phyloP scores from a whole-genome alignment of 192 early-diverging fungal species.

The Gorgonomyces haynaldii region DNA sequence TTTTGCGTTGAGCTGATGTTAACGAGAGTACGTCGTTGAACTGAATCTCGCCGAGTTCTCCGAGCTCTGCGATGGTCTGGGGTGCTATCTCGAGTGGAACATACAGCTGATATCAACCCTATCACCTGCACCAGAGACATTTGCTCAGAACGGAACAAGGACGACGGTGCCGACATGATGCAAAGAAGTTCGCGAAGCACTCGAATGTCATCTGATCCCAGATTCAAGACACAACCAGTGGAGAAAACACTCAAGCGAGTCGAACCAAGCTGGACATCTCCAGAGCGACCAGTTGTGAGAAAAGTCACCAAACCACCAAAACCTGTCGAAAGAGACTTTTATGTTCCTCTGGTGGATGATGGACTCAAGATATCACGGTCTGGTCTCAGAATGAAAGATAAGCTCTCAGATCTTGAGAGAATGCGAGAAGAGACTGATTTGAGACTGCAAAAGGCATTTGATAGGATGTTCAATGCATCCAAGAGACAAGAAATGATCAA shows the following conservation, averaged over 20 bases:
- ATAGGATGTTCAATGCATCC: not conserved
- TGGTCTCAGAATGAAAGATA: not conserved
- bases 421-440: slow-evolving; percentile 9
- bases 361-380: slow-evolving; percentile 1
- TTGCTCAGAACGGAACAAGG: slow-evolving; percentile 89
- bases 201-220: not conserved
- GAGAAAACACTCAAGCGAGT: not conserved
- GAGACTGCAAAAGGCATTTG: slow-evolving; percentile 1
- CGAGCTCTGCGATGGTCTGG: slow-evolving; percentile 83
- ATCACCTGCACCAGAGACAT: slow-evolving; percentile 83
- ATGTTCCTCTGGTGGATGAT: not conserved
- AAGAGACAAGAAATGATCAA: not conserved
- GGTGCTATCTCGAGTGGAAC: slow-evolving; percentile 90
- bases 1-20: slow-evolving; percentile 70
- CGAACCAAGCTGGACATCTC: not conserved
- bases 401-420: slow-evolving; percentile 2
- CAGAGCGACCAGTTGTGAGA: too few species aligned
- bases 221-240: not conserved
- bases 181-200: not conserved
- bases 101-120: slow-evolving; percentile 57
- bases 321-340: not conserved
- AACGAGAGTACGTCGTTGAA: slow-evolving; percentile 69
- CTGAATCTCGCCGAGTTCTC: slow-evolving; percentile 87
- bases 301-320: too few species aligned
- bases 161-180: too few species aligned